phyloP scores from a whole-genome alignment of 2,329 filamentous ascomycete genomes.

The Bipolaris victoriae region DNA sequence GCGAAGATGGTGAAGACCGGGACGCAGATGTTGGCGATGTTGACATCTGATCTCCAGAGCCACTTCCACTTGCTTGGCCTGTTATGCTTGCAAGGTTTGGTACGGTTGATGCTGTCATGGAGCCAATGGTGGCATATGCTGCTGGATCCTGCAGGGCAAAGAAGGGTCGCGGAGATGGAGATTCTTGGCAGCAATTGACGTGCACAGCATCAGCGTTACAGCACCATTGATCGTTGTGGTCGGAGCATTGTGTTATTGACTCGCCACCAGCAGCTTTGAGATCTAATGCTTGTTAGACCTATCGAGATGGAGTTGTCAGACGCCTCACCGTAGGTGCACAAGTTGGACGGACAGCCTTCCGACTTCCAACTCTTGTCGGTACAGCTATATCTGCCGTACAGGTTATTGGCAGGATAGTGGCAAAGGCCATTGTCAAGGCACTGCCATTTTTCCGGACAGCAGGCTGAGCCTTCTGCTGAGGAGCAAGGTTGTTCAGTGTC shows the following conservation, averaged over 20 bases:
- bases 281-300: slow-evolving; percentile 22
- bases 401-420: slow-evolving; percentile 32
- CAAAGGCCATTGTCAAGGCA: slow-evolving; percentile 49
- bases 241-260: slow-evolving; percentile 40
- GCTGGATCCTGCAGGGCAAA: slow-evolving; percentile 41
- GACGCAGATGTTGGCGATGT: slow-evolving; percentile 23
- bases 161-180: slow-evolving; percentile 40
- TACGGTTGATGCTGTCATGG: slow-evolving; percentile 24
- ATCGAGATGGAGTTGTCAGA: too few species aligned
- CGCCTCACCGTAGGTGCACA: slow-evolving; percentile 44
- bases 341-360: slow-evolving; percentile 39
- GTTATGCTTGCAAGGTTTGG: slow-evolving; percentile 37
- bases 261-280: slow-evolving; percentile 37
- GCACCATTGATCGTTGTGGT: slow-evolving; percentile 45
- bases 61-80: slow-evolving; percentile 26
- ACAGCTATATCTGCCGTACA: slow-evolving; percentile 45
- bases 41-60: slow-evolving; percentile 6
- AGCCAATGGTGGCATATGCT: slow-evolving; percentile 42
- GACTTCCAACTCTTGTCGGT: slow-evolving; percentile 45
- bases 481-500: slow-evolving; percentile 44
- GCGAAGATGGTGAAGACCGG: background rate
- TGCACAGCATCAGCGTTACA: slow-evolving; percentile 39
- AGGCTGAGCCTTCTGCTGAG: slow-evolving; percentile 40
- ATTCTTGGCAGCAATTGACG: slow-evolving; percentile 44
- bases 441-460: slow-evolving; percentile 46